phyloP scores from a whole-genome alignment of 2,329 filamentous ascomycete species.

The Neonectria sp. region DNA sequence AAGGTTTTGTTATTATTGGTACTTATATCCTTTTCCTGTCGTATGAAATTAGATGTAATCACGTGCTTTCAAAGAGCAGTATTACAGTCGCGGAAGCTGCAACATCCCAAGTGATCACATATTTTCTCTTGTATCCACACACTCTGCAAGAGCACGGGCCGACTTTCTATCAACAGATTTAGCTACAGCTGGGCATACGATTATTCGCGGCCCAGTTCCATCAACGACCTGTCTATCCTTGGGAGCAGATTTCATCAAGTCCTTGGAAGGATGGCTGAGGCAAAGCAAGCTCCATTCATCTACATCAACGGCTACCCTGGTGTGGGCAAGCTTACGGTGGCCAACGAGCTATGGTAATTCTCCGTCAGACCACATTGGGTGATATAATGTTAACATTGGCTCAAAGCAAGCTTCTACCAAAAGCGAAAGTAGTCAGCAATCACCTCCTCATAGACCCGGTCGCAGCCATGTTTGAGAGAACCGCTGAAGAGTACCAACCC shows the following conservation, averaged over 20 bases:
- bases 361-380: neutral
- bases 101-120: neutral
- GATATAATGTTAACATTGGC: neutral
- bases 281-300: neutral
- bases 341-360: neutral
- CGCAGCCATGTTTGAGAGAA: neutral
- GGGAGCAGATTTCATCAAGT: neutral
- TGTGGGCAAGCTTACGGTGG: conserved; percentile 17
- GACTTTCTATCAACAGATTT: neutral
- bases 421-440: neutral
- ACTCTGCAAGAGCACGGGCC: neutral
- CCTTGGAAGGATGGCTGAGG: neutral
- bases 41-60: neutral
- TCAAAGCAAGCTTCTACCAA: neutral
- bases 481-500: neutral
- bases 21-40: too few relatives aligned
- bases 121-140: neutral
- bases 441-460: conserved; percentile 11
- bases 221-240: neutral
- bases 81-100: neutral
- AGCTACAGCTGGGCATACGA: neutral
- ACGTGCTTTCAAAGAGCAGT: neutral
- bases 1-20: too few relatives aligned
- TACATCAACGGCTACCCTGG: conserved; percentile 24
- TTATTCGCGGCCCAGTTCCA: neutral